These are phyloP conservation scores for Areca catechu DNA, from an alignment of 176 grass and related monocot genomes.

Conservation along the genomic window DNA sequence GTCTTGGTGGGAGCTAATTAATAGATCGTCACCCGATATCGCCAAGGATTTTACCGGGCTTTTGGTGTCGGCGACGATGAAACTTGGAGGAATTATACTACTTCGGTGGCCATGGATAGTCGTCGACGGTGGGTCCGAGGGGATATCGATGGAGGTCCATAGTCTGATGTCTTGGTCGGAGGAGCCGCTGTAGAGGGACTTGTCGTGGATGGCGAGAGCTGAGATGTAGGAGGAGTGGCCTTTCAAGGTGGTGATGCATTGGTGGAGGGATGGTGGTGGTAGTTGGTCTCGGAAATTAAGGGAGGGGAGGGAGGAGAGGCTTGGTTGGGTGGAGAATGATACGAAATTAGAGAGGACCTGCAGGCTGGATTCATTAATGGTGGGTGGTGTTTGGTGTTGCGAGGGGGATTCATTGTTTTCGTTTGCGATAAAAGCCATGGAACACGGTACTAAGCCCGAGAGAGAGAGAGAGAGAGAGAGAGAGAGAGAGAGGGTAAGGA, in stretches of 20 bases:
- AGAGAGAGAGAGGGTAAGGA: no score
- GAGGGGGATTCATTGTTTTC: no score
- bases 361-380: background rate
- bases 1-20: slow-evolving; percentile 77
- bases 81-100: background rate
- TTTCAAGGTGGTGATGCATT: slow-evolving; percentile 40
- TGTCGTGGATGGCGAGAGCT: slow-evolving; percentile 23
- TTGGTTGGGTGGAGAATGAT: background rate
- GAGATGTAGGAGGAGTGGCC: slow-evolving; percentile 60
- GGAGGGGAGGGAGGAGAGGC: slow-evolving; percentile 19
- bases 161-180: slow-evolving; percentile 44
- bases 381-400: no score
- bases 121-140: background rate
- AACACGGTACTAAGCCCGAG: no score
- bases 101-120: no score
- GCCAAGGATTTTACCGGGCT: slow-evolving; percentile 48
- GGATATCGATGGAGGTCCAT: slow-evolving; percentile 22
- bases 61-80: slow-evolving; percentile 16
- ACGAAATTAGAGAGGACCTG: background rate
- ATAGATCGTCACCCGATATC: slow-evolving; percentile 19
- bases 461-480: no score
- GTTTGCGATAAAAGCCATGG: no score
- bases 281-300: background rate
- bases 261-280: slow-evolving; percentile 7
- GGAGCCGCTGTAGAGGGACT: slow-evolving; percentile 33